Evolutionary conservation across 345 rosid genomes (phyloP).

Genomic region (Orychophragmus violaceus): DNA sequence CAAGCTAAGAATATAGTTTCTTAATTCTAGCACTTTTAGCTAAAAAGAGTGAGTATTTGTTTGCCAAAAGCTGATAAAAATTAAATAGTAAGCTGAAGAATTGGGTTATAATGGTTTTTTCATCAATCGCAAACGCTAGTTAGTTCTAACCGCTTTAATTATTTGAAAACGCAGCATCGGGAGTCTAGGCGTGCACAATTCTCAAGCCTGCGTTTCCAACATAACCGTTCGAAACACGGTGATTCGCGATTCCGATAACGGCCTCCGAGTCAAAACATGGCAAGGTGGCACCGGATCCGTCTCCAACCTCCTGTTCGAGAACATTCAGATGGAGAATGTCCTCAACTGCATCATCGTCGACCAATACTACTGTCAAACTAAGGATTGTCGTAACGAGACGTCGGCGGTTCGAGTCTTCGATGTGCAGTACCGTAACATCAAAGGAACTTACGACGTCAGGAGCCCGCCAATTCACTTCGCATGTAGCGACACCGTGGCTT

Average conservation of each 20-base stretch:
- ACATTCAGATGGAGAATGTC: constrained; percentile 93
- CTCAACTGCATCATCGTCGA: constrained; percentile 84
- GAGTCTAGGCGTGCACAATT: constrained; percentile 88
- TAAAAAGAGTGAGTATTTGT: too few species aligned
- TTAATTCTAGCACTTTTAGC: too few species aligned
- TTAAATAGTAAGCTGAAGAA: not conserved
- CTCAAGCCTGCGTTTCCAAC: constrained; percentile 92
- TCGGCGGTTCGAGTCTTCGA: constrained; percentile 75
- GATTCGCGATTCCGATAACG: constrained; percentile 88
- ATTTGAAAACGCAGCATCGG: constrained; percentile 58
- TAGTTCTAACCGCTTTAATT: not conserved
- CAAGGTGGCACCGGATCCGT: constrained; percentile 89
- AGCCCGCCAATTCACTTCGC: constrained; percentile 88
- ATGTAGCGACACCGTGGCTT: constrained; percentile 84
- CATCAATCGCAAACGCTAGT: not conserved
- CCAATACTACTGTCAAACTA: constrained; percentile 73
- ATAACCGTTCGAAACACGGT: constrained; percentile 56
- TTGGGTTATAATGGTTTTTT: too few species aligned
- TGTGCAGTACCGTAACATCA: constrained; percentile 64
- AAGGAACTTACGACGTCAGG: constrained; percentile 82
- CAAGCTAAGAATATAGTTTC: too few species aligned
- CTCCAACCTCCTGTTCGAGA: constrained; percentile 55
- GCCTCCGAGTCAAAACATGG: constrained; percentile 91
- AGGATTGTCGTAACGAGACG: constrained; percentile 66
- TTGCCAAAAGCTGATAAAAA: not conserved